Conservation (phyloP, 495 filamentous ascomycete species). For the Podospora pseudopauciseta region DNA sequence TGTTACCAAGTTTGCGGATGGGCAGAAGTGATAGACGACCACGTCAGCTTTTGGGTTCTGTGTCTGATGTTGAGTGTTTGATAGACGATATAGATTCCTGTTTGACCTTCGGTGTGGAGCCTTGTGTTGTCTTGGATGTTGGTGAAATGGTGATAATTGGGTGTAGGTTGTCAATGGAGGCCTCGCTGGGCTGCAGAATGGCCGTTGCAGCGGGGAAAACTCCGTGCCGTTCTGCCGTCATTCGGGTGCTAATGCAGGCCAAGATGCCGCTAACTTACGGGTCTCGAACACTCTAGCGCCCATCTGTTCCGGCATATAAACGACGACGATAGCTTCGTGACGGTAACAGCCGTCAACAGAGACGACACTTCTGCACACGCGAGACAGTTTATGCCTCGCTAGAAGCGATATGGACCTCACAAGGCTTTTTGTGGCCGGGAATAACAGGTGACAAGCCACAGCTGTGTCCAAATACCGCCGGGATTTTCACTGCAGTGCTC, state of each 20-base stretch:
- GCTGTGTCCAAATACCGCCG: neutral
- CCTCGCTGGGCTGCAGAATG: neutral
- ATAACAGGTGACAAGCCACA: neutral
- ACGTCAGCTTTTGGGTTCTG: conserved; percentile 8
- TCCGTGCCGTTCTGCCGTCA: neutral
- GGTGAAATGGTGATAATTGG: neutral
- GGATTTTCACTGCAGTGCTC: neutral
- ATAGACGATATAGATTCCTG: neutral
- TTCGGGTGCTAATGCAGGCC: neutral
- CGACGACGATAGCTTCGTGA: neutral
- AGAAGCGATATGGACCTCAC: neutral
- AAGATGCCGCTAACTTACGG: neutral
- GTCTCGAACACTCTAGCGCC: neutral
- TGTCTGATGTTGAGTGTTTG: neutral
- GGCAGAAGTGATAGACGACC: conserved; percentile 6
- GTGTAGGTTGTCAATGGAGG: neutral
- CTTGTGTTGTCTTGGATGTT: neutral
- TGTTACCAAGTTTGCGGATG: conserved; percentile 19
- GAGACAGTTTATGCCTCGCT: neutral
- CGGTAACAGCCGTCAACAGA: neutral
- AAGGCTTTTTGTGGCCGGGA: neutral
- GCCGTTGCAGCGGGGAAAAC: neutral
- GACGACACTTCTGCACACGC: neutral
- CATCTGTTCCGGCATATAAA: neutral
- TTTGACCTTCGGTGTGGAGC: neutral